Conservation (phyloP, 2,329 filamentous ascomycete species). For the Monilinia vaccinii-corymbosi region DNA sequence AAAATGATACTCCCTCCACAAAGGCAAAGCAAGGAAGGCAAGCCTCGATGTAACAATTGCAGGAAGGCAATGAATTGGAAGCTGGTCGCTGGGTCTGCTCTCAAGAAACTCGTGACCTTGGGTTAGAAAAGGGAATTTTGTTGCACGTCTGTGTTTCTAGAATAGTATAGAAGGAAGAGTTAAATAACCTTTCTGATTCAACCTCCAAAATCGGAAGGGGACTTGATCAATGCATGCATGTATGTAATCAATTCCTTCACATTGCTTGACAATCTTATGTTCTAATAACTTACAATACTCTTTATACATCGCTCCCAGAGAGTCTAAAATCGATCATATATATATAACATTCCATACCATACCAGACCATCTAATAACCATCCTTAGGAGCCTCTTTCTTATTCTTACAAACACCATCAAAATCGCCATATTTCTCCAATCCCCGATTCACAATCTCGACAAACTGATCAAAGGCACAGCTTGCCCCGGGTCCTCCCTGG, state of each 20-base stretch:
- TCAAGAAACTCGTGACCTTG: too few relatives aligned
- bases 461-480: conserved; percentile 38
- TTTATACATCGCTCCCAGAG: background rate
- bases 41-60: too few relatives aligned
- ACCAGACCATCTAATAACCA: background rate
- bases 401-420: conserved; percentile 26
- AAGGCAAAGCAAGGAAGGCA: too few relatives aligned
- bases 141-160: background rate
- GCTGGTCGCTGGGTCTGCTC: too few relatives aligned
- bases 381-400: conserved; percentile 11
- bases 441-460: conserved; percentile 34
- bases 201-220: too few relatives aligned
- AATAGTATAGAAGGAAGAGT: background rate
- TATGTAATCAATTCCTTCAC: too few relatives aligned
- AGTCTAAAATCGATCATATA: background rate
- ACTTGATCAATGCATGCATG: too few relatives aligned
- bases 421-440: conserved; percentile 30
- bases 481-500: conserved; percentile 41
- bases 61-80: too few relatives aligned
- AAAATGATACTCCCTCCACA: too few relatives aligned
- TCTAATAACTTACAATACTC: background rate
- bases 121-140: background rate
- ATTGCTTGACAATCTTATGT: too few relatives aligned
- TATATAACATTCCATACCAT: background rate
- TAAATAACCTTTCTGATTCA: too few relatives aligned